Conservation (phyloP, 805 yeast species). For the Sporopachydermia quercuum region DNA sequence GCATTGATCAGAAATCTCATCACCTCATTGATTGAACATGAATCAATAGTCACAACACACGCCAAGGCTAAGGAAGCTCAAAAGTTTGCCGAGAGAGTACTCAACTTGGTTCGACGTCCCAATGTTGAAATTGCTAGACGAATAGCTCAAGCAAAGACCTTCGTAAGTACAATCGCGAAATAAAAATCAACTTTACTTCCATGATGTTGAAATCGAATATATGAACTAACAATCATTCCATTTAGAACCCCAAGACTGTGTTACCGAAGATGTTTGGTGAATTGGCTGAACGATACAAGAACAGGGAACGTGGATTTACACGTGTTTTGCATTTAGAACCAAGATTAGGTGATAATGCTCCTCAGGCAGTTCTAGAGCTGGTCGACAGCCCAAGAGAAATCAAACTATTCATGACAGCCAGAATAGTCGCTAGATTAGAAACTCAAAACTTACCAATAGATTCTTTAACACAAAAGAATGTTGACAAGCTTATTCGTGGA, state of each 20-base stretch:
- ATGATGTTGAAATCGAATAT: conserved; percentile 3
- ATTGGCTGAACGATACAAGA: conserved; percentile 45
- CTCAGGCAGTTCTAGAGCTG: conserved; percentile 75
- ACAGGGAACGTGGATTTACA: conserved; percentile 71
- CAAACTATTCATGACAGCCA: conserved; percentile 65
- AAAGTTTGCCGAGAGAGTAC: conserved; percentile 44
- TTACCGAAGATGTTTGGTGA: conserved; percentile 55
- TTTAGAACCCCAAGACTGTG: conserved; percentile 7
- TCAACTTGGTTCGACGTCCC: conserved; percentile 40
- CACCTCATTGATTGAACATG: conserved; percentile 53
- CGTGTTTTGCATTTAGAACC: conserved; percentile 75
- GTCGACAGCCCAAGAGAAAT: conserved; percentile 65
- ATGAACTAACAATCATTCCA: conserved; percentile 2
- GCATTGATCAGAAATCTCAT: conserved; percentile 52
- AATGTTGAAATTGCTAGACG: conserved; percentile 16
- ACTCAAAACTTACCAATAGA: conserved; percentile 41
- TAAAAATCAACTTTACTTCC: too few species aligned
- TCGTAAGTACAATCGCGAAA: not conserved
- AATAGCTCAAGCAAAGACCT: conserved; percentile 2
- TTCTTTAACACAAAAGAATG: conserved; percentile 39
- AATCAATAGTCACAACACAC: conserved; percentile 54
- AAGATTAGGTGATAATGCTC: conserved; percentile 78
- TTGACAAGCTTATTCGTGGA: conserved; percentile 30
- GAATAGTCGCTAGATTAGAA: conserved; percentile 69
- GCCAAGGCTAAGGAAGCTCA: conserved; percentile 65